Base-by-base conservation (phyloP, 495 filamentous ascomycete genomes). In the Thermothielavioides terrestris region DNA sequence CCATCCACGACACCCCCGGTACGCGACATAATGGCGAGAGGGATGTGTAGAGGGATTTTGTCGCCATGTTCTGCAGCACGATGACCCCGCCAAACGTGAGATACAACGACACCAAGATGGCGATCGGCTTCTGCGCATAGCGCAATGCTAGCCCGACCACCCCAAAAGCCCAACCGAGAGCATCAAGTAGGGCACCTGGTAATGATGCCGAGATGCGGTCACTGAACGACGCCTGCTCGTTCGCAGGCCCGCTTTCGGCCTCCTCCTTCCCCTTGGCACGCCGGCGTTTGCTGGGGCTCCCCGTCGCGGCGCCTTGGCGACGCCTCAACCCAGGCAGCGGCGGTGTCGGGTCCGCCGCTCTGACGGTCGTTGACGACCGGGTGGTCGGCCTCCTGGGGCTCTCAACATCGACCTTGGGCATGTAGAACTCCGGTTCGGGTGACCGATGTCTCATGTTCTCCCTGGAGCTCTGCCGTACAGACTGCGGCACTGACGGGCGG, bases 1-100 rank as follows among this genome's bases (percentile, higher is more conserved):
- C 63, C 8, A 86, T 54, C 14, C 75, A 60, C 1, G 77, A 78
- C 12, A 64, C 69, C 7, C 81, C 81, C 0, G 85, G 84, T 2
- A 89, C 62, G 17, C 70, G 68, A 56, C 85, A 88, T 20, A 88
- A 32, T 0, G 84, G 82, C 9, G 75, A 77, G n/a, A 88, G 52
- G 27, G 72, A 73, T 20, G 70, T 67, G 38, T 67, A 63, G 44
- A 75, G 50, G 2, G 74, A 72, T 32, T 58, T 68, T 11, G 72
- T 73, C 12, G 80, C 50, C 53, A 78, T 66, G 52, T 79, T 78
- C 17, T 73, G 67, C 27, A 69, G 64, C 32, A 80, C 56, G 39
- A 77, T 64, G 15, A 73, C 27, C 6, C 72, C 55, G 41, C 76
- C 75, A 51, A 75, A 63, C 2, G 69, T 59, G 9, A 81, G 49